Evolutionary conservation across 257 asterid genomes (phyloP).

Genomic region (Haberlea rhodopensis): DNA sequence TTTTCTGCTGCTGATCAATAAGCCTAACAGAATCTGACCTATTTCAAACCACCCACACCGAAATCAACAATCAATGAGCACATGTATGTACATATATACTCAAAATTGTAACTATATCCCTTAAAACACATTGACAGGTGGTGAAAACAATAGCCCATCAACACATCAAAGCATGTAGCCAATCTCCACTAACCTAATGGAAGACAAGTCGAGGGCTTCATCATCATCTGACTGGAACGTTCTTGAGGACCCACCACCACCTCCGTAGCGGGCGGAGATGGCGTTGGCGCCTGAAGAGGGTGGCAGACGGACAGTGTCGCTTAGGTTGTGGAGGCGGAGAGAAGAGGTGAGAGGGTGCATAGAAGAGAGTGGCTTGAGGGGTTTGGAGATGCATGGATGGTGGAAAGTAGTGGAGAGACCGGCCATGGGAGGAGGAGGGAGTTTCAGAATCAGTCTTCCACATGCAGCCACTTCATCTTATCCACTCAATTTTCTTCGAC

Average conservation of each 20-base stretch:
- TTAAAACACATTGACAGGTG: no score
- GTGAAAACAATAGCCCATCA: not conserved
- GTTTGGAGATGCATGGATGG: slow-evolving; percentile 45
- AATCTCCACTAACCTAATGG: slow-evolving; percentile 45
- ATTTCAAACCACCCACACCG: slow-evolving; percentile 31
- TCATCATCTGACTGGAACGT: slow-evolving; percentile 51
- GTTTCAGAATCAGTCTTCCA: slow-evolving; percentile 21
- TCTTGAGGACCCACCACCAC: slow-evolving; percentile 42
- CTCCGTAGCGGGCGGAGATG: slow-evolving; percentile 64
- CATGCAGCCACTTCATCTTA: slow-evolving; percentile 38
- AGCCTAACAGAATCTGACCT: slow-evolving; percentile 92
- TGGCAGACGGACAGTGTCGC: slow-evolving; percentile 25
- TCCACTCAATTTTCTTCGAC: no score
- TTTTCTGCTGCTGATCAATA: slow-evolving; percentile 84
- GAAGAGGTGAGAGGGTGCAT: slow-evolving; percentile 34
- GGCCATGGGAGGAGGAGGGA: slow-evolving; percentile 50
- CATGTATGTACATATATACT: no score
- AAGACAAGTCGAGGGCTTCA: slow-evolving; percentile 65
- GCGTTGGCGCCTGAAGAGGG: slow-evolving; percentile 32
- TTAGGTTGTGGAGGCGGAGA: slow-evolving; percentile 35
- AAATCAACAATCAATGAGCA: slow-evolving; percentile 21
- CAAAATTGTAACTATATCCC: no score
- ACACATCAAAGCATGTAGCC: not conserved
- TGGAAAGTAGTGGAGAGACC: slow-evolving; percentile 70
- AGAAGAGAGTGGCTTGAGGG: slow-evolving; percentile 30